phyloP scores from a whole-genome alignment of 306 rosid species.

The Canavalia ensiformis region DNA sequence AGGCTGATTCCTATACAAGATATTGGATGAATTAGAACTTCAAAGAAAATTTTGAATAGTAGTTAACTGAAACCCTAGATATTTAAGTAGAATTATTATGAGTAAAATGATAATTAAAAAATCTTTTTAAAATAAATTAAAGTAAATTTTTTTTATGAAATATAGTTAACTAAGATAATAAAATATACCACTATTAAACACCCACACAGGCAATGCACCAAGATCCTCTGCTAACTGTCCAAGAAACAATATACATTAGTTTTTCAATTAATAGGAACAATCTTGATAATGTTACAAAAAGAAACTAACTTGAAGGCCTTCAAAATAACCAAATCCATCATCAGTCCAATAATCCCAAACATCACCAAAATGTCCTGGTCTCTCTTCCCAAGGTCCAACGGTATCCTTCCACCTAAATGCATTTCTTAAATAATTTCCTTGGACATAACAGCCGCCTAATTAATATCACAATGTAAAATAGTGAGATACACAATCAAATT shows the following conservation, averaged over 20 bases:
- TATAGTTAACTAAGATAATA: not conserved
- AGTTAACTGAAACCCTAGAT: too few relatives aligned
- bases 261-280: not conserved
- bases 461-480: conserved; percentile 17
- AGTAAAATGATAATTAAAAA: not conserved
- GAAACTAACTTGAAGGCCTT: conserved; percentile 71
- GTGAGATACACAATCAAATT: too few relatives aligned
- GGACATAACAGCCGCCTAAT: conserved; percentile 84
- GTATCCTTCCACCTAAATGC: conserved; percentile 88
- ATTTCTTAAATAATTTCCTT: conserved; percentile 84
- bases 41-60: not conserved
- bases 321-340: conserved; percentile 83
- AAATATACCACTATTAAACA: conserved; percentile 71
- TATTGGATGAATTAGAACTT: conserved; percentile 15
- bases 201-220: conserved; percentile 81
- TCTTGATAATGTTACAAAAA: not conserved
- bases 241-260: not conserved
- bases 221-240: conserved; percentile 81
- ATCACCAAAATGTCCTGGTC: conserved; percentile 88
- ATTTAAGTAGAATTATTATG: too few relatives aligned
- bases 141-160: not conserved
- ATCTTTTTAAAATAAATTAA: not conserved
- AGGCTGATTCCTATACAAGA: conserved; percentile 67
- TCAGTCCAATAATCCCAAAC: conserved; percentile 93
- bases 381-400: conserved; percentile 84